Evolutionary conservation across 2,329 filamentous ascomycete genomes (phyloP).

Genomic region (Aspergillus calidoustus): DNA sequence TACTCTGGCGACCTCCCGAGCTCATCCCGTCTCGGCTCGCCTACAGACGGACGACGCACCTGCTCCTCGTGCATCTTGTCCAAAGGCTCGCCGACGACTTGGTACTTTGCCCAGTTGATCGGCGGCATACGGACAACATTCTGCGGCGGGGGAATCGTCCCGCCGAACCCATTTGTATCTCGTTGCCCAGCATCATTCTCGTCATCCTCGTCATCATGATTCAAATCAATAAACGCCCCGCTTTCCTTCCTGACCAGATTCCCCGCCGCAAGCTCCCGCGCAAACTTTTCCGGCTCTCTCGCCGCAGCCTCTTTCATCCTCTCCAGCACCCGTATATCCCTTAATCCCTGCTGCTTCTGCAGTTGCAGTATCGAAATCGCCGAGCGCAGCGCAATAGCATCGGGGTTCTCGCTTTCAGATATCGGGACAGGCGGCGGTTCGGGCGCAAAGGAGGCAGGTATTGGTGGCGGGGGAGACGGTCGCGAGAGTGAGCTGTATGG

Average conservation of each 20-base stretch:
- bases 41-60: slow-evolving; percentile 61
- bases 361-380: slow-evolving; percentile 86
- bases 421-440: slow-evolving; percentile 50
- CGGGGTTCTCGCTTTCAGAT: slow-evolving; percentile 67
- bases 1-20: slow-evolving; percentile 52
- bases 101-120: slow-evolving; percentile 94
- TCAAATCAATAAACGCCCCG: slow-evolving; percentile 41
- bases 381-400: slow-evolving; percentile 83
- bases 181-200: slow-evolving; percentile 23
- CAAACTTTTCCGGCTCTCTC: slow-evolving; percentile 72
- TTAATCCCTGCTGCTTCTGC: slow-evolving; percentile 76
- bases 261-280: slow-evolving; percentile 68
- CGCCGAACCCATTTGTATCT: slow-evolving; percentile 56
- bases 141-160: slow-evolving; percentile 74
- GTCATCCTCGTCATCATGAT: slow-evolving; percentile 42
- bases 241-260: slow-evolving; percentile 54
- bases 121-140: slow-evolving; percentile 83
- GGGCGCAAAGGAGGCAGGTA: slow-evolving; percentile 34
- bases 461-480: slow-evolving; percentile 23
- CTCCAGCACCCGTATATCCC: slow-evolving; percentile 74
- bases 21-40: slow-evolving; percentile 46
- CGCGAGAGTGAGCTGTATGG: slow-evolving; percentile 19
- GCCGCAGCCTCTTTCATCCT: slow-evolving; percentile 72
- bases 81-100: slow-evolving; percentile 80
- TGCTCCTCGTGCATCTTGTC: slow-evolving; percentile 87